Evolutionary conservation across 2,329 filamentous ascomycete genomes (phyloP), one percentile per base, ranked within the genome.

Genomic region (Atkinsonella hypoxylon): DNA sequence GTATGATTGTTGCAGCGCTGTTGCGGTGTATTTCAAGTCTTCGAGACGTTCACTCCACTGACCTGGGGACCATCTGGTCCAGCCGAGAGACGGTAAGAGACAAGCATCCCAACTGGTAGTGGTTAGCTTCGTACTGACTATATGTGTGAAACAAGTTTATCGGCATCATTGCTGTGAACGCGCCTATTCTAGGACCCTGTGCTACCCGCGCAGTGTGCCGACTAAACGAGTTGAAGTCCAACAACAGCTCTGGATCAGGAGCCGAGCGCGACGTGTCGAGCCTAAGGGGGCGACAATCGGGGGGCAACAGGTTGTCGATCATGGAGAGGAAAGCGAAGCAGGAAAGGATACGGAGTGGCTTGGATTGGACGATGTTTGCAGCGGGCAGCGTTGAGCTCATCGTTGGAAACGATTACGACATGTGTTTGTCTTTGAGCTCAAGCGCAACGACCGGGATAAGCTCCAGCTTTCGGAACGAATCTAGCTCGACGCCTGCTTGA

Each of bases 101-200:
- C 34, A 26, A 5, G 26, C 4, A 26, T 26, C 1, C 26, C 13
- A 22, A n/a, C n/a, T 18, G 13, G 7, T 2, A 4, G 34, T 32
- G 34, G 26, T 8, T 26, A 36, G 15, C 1, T 36, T 10, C 15
- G 34, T 36, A 36, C 34, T 36, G 15, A 36, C 34, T 12, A 36
- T 4, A 13, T 12, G 12, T 45, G 34, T 38, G 20, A 6, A 12
- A n/a, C n/a, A 46, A 69, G 64, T 71, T 73, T 41, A 64, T 72
- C 32, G 69, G 62, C n/a, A 68, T 71, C 46, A 64, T 73, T 36
- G 67, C 67, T 44, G 66, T 70, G 47, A 71, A 70, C 50, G 61
- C 65, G n/a, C 65, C 69, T 2, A 62, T 62, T 18, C 20, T 47
- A 12, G 46, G 46, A 20, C 46, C 46, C 11, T 15, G 15, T n/a